Base-by-base conservation (phyloP, 768 basidiomycete species). In the Agaricus bisporus region DNA sequence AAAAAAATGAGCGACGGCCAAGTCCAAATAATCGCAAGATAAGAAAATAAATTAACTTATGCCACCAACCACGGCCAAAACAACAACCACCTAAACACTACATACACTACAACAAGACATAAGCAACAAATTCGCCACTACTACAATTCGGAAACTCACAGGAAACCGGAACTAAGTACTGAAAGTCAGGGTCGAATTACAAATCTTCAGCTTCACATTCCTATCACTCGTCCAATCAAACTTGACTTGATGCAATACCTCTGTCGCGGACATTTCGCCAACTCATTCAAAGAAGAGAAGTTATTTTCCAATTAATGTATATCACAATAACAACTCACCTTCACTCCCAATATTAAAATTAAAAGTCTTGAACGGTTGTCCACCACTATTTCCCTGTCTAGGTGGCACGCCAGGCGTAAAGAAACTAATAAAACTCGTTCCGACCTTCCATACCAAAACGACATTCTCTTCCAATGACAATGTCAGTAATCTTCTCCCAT, bases 371-470 rank as follows among this genome's bases (percentile, higher is more conserved):
- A 81, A 98, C 0, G 97, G 92, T 45, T 88, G 79, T 0, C 86
- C 86, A 14, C 91, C 88, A 22, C 79, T 74, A 60, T 83, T 79
- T 0, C 94, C 93, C 68, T 98, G 94, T 28, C 92, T 74, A 5
- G 97, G 95, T 2, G 93, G 95, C 6, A 87, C 88, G 1, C 95
- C 95, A 1, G 91, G 85, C 64, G 85, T 85, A 64, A 98, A 94
- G 66, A 98, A 84, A 58, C 92, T 94, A 20, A 85, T 76, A 58
- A 99, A 80, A 62, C 91, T 91, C 8, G 83, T 77, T 0, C 97
- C 95, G 5, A 98, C 94, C 63, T 98, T 98, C 97, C 97, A 99
- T 12, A 95, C 91, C 11, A 92, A 77, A 5, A 93, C 86, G 4
- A 80, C 74, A 25, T 82, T 83, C 64, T 98, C 94, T 57, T 88